phyloP scores from a whole-genome alignment of 2,329 filamentous ascomycete genomes.

The Cyphellophora attinorum region DNA sequence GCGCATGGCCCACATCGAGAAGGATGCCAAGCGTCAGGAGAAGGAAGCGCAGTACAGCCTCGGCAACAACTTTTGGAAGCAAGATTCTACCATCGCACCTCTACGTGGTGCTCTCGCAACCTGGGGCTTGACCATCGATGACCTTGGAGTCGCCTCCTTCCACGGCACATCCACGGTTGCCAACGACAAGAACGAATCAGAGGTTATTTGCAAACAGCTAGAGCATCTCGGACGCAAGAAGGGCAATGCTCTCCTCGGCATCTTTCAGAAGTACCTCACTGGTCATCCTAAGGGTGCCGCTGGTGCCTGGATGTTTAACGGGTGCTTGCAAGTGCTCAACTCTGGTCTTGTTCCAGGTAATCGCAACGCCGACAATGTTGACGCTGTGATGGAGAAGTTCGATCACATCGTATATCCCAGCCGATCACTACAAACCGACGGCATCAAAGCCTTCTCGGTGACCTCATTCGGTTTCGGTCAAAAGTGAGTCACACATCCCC shows the following conservation, averaged over 20 bases:
- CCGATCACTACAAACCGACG: constrained; percentile 91
- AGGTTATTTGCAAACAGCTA: constrained; percentile 93
- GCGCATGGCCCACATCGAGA: constrained; percentile 76
- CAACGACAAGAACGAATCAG: constrained; percentile 99
- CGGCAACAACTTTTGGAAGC: constrained; percentile 99
- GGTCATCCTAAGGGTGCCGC: constrained; percentile 98
- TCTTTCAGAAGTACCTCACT: constrained; percentile 99
- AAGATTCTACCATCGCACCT: constrained; percentile 84
- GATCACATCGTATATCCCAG: constrained; percentile 97
- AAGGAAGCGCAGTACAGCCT: constrained; percentile 87
- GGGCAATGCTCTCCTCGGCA: constrained; percentile 90
- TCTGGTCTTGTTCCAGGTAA: constrained; percentile 90
- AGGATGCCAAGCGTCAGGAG: constrained; percentile 78
- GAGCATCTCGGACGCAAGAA: constrained; percentile 89
- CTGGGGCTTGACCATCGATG: constrained; percentile 96
- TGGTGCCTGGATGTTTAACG: constrained; percentile 99
- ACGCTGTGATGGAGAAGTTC: constrained; percentile 92
- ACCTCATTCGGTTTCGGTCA: constrained; percentile 99
- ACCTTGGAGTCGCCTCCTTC: constrained; percentile 92
- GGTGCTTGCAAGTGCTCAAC: constrained; percentile 90
- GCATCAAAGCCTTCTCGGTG: constrained; percentile 96
- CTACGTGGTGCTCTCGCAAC: constrained; percentile 92
- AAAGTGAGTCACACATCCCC: constrained; percentile 44
- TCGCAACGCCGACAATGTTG: constrained; percentile 95
- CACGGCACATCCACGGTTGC: constrained; percentile 97